Base-by-base conservation (phyloP, 208 protist species). In the Leishmania mexicana region DNA sequence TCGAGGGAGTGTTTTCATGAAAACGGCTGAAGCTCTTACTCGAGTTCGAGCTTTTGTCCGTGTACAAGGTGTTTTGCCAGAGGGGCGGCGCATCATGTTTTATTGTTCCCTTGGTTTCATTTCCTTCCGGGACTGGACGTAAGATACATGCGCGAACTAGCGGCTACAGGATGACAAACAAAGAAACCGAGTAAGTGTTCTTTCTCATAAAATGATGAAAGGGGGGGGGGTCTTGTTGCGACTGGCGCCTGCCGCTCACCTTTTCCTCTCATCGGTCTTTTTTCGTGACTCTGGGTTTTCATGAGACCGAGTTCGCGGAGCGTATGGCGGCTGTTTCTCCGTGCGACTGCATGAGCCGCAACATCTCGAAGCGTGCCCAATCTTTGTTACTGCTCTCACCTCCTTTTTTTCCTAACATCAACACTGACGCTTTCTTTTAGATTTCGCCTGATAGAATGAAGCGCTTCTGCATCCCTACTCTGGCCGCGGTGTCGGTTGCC, bases 381-480 rank as follows among this genome's bases (percentile, higher is more conserved):
- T 60, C 49, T 58, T 45, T 38, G 35, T 31, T n/a, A 24, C 73
- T 62, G 28, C 19, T 28, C 21, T 45, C 31, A 64, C 40, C 49
- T 83, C 28, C 38, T 77, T 67, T 80, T 82, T 83, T 47, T 31
- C 40, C 31, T 11, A 10, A 47, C 57, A 31, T 71, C 38, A 40
- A 76, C 51, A 31, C 8, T 64, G n/a, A 35, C 7, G 64, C 38
- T 47, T 24, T 31, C 24, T 78, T 47, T 60, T 11, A 76, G 49
- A 79, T 72, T 79, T 85, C 58, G 38, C 62, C 40, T 54, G 76
- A 75, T 85, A 92, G 87, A 90, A 94, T 95, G 91, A 92, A 94
- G 87, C 93, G 93, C 77, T 93, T 96, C 85, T 91, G 85, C 81
- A 87, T 84, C 58, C 85, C 89, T 51, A 87, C 87, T 77, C 78